phyloP scores from a whole-genome alignment of 2,329 filamentous ascomycete genomes.

The Verticillium tricorpus region DNA sequence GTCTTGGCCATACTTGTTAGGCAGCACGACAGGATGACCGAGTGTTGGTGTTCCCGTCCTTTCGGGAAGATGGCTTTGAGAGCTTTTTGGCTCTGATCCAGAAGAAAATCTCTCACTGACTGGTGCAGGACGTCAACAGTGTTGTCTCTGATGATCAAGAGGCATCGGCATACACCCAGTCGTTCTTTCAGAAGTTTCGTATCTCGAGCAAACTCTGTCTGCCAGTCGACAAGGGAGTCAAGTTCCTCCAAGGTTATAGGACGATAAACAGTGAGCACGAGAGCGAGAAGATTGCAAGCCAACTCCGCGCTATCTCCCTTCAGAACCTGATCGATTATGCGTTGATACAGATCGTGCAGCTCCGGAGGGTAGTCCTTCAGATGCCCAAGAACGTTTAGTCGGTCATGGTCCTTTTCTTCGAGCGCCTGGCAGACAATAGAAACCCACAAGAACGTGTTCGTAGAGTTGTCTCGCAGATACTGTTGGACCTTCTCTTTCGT shows the following conservation, averaged over 20 bases:
- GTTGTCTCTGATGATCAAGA: slow-evolving; percentile 26
- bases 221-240: too few species aligned
- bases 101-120: slow-evolving; percentile 37
- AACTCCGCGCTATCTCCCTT: slow-evolving; percentile 18
- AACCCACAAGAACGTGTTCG: slow-evolving; percentile 34
- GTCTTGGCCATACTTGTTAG: too few species aligned
- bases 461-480: slow-evolving; percentile 23
- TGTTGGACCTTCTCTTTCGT: slow-evolving; percentile 4
- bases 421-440: slow-evolving; percentile 14
- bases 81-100: slow-evolving; percentile 23
- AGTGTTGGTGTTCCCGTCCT: too few species aligned
- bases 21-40: too few species aligned
- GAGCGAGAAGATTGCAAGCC: slow-evolving; percentile 28
- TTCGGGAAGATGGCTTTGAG: slow-evolving; percentile 14
- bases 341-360: slow-evolving; percentile 29
- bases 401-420: not conserved
- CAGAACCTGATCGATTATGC: slow-evolving; percentile 30
- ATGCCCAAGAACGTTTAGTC: not conserved
- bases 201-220: too few species aligned
- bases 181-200: slow-evolving; percentile 8
- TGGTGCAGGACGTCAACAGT: slow-evolving; percentile 34
- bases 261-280: slow-evolving; percentile 22
- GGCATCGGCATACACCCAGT: slow-evolving; percentile 31
- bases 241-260: slow-evolving; percentile 32
- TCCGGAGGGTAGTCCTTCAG: slow-evolving; percentile 22